Evolutionary conservation across 2,329 filamentous ascomycete species (phyloP).

Genomic region (Cadophora sp.): DNA sequence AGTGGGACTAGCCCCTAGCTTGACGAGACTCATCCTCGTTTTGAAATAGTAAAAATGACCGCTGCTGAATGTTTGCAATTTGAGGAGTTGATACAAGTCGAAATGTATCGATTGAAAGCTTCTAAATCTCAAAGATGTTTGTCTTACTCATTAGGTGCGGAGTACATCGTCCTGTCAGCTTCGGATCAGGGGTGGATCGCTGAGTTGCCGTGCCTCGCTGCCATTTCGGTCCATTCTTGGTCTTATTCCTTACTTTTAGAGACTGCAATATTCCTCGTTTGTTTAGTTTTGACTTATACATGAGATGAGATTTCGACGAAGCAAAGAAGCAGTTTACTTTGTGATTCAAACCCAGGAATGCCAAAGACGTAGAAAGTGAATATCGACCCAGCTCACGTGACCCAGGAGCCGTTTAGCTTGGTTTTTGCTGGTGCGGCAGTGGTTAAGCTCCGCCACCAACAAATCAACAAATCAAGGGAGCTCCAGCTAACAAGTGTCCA

Average conservation of each 20-base stretch:
- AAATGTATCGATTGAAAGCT: background rate
- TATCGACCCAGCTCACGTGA: background rate
- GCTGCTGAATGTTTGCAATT: background rate
- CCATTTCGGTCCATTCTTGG: background rate
- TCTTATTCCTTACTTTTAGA: background rate
- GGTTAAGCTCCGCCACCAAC: background rate
- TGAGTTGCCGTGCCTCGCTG: constrained; percentile 3
- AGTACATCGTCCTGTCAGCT: background rate
- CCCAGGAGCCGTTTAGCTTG: background rate
- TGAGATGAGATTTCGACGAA: background rate
- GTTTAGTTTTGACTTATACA: no score
- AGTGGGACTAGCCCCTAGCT: background rate
- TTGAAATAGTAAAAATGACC: background rate
- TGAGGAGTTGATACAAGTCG: background rate
- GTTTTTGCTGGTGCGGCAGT: constrained; percentile 8
- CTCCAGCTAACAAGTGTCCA: constrained; percentile 22
- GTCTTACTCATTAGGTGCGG: background rate
- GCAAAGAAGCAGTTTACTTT: no score
- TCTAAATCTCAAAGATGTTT: background rate
- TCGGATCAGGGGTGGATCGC: background rate
- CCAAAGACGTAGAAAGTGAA: background rate
- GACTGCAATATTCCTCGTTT: background rate
- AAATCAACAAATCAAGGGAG: background rate
- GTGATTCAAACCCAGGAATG: no score
- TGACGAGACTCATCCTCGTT: constrained; percentile 13